Base-by-base conservation (phyloP, 208 protist species). In the Trypanosoma lewisi region DNA sequence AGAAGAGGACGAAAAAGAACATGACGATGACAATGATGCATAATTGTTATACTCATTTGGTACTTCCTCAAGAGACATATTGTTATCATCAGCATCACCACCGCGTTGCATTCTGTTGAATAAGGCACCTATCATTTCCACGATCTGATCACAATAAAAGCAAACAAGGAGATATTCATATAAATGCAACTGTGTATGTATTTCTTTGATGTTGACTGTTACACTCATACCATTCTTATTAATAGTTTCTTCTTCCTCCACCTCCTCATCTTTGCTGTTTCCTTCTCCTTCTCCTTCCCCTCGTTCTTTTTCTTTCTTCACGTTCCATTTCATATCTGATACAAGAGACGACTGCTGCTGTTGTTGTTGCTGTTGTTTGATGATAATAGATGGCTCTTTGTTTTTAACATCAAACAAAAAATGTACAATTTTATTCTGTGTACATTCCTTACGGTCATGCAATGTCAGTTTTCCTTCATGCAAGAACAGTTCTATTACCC, bases 371-470 rank as follows among this genome's bases (percentile, higher is more conserved):
- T n/a, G 58, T 36, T 58, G 16, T 33, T 55, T 23, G 11, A 73
- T 53, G 34, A 54, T 21, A 34, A 73, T 73, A 44, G 53, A 67
- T 17, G 67, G 67, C 27, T 73, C 67, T 27, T 54, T 67, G 12
- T 23, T 42, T 30, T 47, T 27, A 19, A 41, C 45, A 28, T 73
- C 67, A 31, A 73, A 67, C 9, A 67, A 11, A 56, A 37, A 67
- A 16, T 49, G 60, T 33, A 67, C 3, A 57, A 72, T 62, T 16
- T 56, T 64, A 30, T 19, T 65, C 36, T 67, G 50, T 16, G 36
- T 34, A 11, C 42, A 19, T 54, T 73, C 67, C 37, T 49, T 67
- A 25, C 67, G 57, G 53, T 73, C 67, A 25, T 73, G 57, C 36
- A 73, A 53, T 9, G 60, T 63, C 9, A 73, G 36, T 23, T 42